These are phyloP conservation scores for Cyberlindnera mississippiensis DNA, from an alignment of 805 yeast species.

Conservation along the genomic window DNA sequence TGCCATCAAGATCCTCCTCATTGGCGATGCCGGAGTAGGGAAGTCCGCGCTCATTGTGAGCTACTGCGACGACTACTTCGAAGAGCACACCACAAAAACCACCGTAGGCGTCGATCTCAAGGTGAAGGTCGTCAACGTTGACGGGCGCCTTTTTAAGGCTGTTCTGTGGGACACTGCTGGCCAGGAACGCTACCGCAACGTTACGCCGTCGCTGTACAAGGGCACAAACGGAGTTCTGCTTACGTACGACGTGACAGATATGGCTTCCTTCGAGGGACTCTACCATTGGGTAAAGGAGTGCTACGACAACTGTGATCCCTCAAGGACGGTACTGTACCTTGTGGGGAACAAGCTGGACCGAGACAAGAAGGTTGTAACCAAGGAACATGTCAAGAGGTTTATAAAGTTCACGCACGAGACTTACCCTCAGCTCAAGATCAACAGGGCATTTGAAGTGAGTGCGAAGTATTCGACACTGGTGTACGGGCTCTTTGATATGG, in stretches of 20 bases:
- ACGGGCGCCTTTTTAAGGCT: constrained; percentile 40
- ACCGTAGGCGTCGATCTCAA: constrained; percentile 47
- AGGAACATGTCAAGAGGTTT: constrained; percentile 35
- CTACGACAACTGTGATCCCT: constrained; percentile 32
- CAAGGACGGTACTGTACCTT: constrained; percentile 35
- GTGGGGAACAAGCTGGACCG: constrained; percentile 45
- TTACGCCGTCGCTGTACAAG: constrained; percentile 41
- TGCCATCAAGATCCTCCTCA: constrained; percentile 34
- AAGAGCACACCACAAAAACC: constrained; percentile 33
- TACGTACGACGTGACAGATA: constrained; percentile 41
- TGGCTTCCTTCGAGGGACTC: constrained; percentile 33
- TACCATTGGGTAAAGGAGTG: constrained; percentile 42
- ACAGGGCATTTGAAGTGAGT: constrained; percentile 44
- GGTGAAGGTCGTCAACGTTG: constrained; percentile 40
- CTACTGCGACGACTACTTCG: constrained; percentile 37
- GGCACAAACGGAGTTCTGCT: constrained; percentile 44
- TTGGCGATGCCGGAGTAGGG: constrained; percentile 48
- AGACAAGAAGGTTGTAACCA: constrained; percentile 34
- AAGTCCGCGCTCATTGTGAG: constrained; percentile 43
- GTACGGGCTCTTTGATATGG: constrained; percentile 34
- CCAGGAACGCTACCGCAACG: constrained; percentile 45
- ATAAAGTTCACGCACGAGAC: constrained; percentile 29
- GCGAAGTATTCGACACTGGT: constrained; percentile 39
- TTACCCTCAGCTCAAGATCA: constrained; percentile 31
- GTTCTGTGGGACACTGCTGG: constrained; percentile 51